Evolutionary conservation across 495 filamentous ascomycete species (phyloP), one percentile per base, ranked within the genome.

Genomic region (Talaromyces thailandensis): DNA sequence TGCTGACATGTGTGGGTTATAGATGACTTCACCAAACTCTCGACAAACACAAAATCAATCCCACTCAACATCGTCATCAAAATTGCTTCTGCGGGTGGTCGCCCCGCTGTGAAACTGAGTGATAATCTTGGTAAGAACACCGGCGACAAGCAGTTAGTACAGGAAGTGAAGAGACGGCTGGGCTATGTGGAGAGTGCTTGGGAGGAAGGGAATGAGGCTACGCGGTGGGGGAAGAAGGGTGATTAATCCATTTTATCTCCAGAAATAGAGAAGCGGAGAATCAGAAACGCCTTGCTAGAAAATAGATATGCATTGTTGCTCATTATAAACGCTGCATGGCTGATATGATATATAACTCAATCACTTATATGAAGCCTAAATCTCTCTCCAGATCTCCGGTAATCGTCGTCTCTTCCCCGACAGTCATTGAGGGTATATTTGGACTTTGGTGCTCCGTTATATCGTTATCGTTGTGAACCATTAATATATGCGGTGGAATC

Each of bases 1-100:
- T 32, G n/a, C 48, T 32, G 24, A 18, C 21, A 24, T 1, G 25
- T 45, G 21, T 35, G 1, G 2, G 9, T 1, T 32, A 16, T 64
- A 86, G 87, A 98, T 71, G 94, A 98, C 72, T 98, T 91, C 72
- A 72, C 69, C 7, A 83, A 89, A 64, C 73, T 77, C 43, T 83
- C 80, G 18, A 85, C 83, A 5, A 84, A 85, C 25, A 83, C 86
- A 69, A 98, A 96, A 72, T 96, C 92, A 6, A 83, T 84, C n/a
- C 94, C 94, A 0, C 81, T 98, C 18, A 98, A 98, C 66, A 98
- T 98, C 65, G 94, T 98, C 65, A 96, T 98, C 76, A 98, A 98
- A 76, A 81, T 98, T 53, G 86, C 88, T 59, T 90, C 89, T 12
- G 94, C 92, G 0, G 84, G 78, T 23, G 93, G 93, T 7, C 82